Base-by-base conservation (phyloP, 768 basidiomycete genomes). In the Pisolithus albus region DNA sequence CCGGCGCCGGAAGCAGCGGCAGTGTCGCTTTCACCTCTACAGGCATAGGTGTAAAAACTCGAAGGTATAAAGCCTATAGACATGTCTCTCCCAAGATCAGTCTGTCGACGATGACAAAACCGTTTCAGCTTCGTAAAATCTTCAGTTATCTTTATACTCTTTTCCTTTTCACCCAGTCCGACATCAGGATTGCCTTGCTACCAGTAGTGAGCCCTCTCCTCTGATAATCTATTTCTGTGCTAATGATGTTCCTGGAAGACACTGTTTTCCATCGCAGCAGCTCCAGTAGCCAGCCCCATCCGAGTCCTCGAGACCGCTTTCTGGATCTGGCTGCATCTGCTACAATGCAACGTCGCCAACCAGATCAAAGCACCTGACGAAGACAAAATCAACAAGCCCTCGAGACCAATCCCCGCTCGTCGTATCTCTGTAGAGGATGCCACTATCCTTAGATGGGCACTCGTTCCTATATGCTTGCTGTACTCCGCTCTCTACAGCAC, bases 271-370 rank as follows among this genome's bases (percentile, higher is more conserved):
- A 41, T 41, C 1, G 61, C 63, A 5, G 61, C 69, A 0, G 72
- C 72, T 3, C 72, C 73, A 1, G 49, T 69, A 1, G 58, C 56
- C 19, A 54, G 58, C 32, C 7, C 60, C 24, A 42, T 44, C 2
- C 60, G 48, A 0, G 40, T 70, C 5, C 49, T 63, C 11, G 60
- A 69, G 32, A 61, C 68, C 11, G 56, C 72, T 36, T 56, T 72
- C 36, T 78, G 77, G 77, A 71, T 75, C 10, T 76, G 70, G 68
- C 53, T 76, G 5, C 77, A 78, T 54, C 64, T 76, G 26, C 62
- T 78, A 6, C 74, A 75, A 38, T 75, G 72, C 63, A 65, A 72
- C 46, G 62, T 72, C 16, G 63, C 73, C 7, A 78, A 78, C 49
- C 77, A 78, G 57, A 57, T 65, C 11, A 59, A 69, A 26, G 63